Evolutionary conservation across 495 filamentous ascomycete species (phyloP).

Genomic region (Filosporella fistucella): DNA sequence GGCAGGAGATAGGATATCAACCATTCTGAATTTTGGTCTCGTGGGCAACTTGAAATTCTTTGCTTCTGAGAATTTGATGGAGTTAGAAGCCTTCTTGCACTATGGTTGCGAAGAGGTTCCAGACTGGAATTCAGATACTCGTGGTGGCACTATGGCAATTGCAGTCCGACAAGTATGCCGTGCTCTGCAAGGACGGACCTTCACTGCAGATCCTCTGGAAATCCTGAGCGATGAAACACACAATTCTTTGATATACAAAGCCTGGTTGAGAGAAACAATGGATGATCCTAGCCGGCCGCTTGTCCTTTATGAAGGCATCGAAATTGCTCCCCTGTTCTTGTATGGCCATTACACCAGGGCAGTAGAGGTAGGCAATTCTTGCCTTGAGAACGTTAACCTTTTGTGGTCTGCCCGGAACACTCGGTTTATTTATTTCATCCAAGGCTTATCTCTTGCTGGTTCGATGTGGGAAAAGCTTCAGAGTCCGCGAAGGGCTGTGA

Average conservation of each 20-base stretch:
- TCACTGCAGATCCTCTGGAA: slow-evolving; percentile 43
- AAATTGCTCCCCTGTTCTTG: slow-evolving; percentile 66
- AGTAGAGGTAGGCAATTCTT: slow-evolving; percentile 59
- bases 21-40: slow-evolving; percentile 69
- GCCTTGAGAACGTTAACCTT: slow-evolving; percentile 50
- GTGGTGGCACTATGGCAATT: slow-evolving; percentile 71
- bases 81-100: slow-evolving; percentile 69
- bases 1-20: slow-evolving; percentile 70
- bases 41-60: slow-evolving; percentile 67
- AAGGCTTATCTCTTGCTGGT: slow-evolving; percentile 64
- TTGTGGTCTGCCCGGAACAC: slow-evolving; percentile 72
- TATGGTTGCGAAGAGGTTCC: slow-evolving; percentile 73
- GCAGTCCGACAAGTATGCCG: slow-evolving; percentile 68
- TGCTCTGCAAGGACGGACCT: slow-evolving; percentile 81
- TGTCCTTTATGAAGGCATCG: slow-evolving; percentile 68
- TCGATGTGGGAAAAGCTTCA: slow-evolving; percentile 54
- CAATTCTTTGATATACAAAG: slow-evolving; percentile 58
- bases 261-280: slow-evolving; percentile 36
- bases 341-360: slow-evolving; percentile 72
- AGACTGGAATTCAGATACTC: slow-evolving; percentile 69
- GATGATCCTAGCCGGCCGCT: slow-evolving; percentile 42
- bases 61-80: slow-evolving; percentile 67
- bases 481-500: slow-evolving; percentile 30
- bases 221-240: slow-evolving; percentile 73
- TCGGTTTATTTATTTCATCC: slow-evolving; percentile 60